Percentiles rank a stretch among this genome's conserved stretches.
These are phyloP conservation scores for Piper betle DNA, from an alignment of 164 flowering plant genomes.

Conservation along the genomic window DNA sequence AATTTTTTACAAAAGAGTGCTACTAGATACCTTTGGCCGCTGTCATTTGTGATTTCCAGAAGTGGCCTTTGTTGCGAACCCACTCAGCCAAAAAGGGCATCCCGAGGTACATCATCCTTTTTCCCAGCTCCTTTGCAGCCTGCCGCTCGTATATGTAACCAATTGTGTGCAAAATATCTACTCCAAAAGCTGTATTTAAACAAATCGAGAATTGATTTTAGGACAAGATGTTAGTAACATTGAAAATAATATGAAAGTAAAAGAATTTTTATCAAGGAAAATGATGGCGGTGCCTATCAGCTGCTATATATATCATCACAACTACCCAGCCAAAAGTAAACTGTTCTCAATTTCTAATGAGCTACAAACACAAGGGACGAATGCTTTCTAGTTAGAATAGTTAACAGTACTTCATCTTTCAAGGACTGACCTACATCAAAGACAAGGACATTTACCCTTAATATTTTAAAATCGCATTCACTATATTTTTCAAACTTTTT, in stretches of 20 bases:
- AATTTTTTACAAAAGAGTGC: not conserved
- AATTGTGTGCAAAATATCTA: slow-evolving; percentile 60
- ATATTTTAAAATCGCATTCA: too few species aligned
- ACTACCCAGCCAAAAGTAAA: too few species aligned
- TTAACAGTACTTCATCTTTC: too few species aligned
- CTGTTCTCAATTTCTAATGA: too few species aligned
- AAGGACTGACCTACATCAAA: too few species aligned
- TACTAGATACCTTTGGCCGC: slow-evolving; percentile 75
- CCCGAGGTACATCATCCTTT: slow-evolving; percentile 73
- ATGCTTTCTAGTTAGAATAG: too few species aligned
- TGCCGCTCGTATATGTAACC: slow-evolving; percentile 80
- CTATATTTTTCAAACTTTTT: too few species aligned
- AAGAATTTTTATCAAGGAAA: too few species aligned
- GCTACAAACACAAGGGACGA: too few species aligned
- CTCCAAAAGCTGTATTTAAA: slow-evolving; percentile 60
- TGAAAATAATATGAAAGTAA: not conserved
- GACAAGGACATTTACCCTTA: too few species aligned
- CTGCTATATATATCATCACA: too few species aligned
- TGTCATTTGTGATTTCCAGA: slow-evolving; percentile 80
- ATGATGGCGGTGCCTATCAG: too few species aligned
- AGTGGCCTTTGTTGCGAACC: slow-evolving; percentile 87
- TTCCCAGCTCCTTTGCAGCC: slow-evolving; percentile 88
- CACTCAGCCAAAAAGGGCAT: slow-evolving; percentile 90
- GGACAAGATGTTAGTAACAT: not conserved
- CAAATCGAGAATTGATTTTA: not conserved